phyloP scores from a whole-genome alignment of 202 grass and related monocot genomes.

The Saccharum hybrid region DNA sequence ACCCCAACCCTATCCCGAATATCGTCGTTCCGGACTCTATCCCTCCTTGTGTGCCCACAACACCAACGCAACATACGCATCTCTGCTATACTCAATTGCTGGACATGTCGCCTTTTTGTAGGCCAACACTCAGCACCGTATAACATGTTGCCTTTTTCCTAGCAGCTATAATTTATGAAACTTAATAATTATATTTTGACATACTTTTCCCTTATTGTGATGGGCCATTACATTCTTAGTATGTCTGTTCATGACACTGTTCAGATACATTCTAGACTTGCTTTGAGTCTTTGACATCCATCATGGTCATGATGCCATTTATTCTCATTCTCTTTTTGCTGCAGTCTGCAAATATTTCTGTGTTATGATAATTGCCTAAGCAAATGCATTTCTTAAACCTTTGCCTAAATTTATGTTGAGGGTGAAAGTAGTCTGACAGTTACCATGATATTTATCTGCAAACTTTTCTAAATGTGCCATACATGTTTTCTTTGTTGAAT shows the following conservation, averaged over 20 bases:
- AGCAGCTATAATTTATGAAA: too few relatives aligned
- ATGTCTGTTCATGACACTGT: not conserved
- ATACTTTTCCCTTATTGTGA: not conserved
- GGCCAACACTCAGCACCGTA: too few relatives aligned
- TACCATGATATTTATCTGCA: not conserved
- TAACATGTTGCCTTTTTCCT: too few relatives aligned
- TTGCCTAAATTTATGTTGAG: slow-evolving; percentile 10
- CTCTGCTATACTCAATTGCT: too few relatives aligned
- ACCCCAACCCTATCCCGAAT: too few relatives aligned
- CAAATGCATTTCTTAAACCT: not conserved
- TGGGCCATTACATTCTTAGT: not conserved
- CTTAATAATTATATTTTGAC: not conserved
- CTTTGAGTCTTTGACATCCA: not conserved
- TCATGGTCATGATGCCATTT: not conserved
- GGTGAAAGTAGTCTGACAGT: not conserved
- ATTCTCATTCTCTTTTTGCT: not conserved
- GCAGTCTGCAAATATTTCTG: not conserved
- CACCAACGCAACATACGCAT: too few relatives aligned
- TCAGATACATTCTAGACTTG: not conserved
- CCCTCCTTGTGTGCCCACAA: too few relatives aligned
- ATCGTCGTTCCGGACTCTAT: too few relatives aligned
- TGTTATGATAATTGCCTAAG: not conserved
- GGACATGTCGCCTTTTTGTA: too few relatives aligned
- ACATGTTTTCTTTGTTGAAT: slow-evolving; percentile 13
- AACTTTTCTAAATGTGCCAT: not conserved